Conservation (phyloP, 164 flowering plant genomes). For the Dillenia suffruticosa region DNA sequence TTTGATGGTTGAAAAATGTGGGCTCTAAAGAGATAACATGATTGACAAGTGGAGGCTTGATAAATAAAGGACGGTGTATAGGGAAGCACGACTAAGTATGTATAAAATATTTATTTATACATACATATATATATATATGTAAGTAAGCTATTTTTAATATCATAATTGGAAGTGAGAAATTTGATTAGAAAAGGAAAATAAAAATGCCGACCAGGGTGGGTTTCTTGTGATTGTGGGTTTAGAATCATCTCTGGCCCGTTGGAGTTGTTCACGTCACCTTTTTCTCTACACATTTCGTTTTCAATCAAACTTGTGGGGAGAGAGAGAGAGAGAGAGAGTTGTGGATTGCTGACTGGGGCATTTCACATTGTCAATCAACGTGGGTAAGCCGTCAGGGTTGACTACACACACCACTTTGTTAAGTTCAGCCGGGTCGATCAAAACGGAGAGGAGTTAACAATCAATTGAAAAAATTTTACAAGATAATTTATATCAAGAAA, state of each 20-base stretch:
- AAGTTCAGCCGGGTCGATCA: slow-evolving; percentile 23
- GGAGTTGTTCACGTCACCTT: slow-evolving; percentile 64
- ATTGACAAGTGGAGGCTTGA: slow-evolving; percentile 15
- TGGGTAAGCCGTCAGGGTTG: slow-evolving; percentile 41
- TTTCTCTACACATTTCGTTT: slow-evolving; percentile 19
- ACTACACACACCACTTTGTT: slow-evolving; percentile 19
- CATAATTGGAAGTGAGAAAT: neutral
- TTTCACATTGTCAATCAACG: slow-evolving; percentile 35
- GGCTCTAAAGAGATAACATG: neutral
- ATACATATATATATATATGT: too few relatives aligned
- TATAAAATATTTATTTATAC: too few relatives aligned
- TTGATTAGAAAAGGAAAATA: slow-evolving; percentile 1
- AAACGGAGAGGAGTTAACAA: slow-evolving; percentile 8
- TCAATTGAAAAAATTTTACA: neutral
- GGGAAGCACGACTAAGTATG: neutral
- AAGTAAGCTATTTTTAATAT: too few relatives aligned
- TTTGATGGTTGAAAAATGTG: too few relatives aligned
- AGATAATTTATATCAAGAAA: too few relatives aligned
- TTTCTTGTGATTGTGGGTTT: slow-evolving; percentile 52
- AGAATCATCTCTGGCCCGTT: slow-evolving; percentile 26
- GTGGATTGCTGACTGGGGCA: slow-evolving; percentile 34
- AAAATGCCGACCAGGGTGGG: slow-evolving; percentile 50
- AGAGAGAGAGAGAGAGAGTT: slow-evolving; percentile 9
- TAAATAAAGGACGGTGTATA: slow-evolving; percentile 22
- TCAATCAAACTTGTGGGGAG: slow-evolving; percentile 10